Evolutionary conservation across 202 grass and related monocot genomes (phyloP), one percentile per base, ranked within the genome.

Genomic region (Hordeum pubiflorum): DNA sequence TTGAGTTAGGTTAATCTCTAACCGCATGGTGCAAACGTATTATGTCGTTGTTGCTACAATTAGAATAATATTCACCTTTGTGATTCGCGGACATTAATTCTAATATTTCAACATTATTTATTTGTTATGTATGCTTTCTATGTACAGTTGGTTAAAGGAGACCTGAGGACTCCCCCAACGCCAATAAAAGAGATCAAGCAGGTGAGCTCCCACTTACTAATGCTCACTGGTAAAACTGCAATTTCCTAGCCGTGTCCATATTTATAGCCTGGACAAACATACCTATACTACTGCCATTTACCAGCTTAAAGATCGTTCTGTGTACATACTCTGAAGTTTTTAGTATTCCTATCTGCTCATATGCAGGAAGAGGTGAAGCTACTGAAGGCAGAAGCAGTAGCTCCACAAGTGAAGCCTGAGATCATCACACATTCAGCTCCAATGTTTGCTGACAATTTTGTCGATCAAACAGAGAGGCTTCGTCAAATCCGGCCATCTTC

Each of bases 401-500:
- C 58, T 59, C 72, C 61, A 27, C 64, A 26, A 83, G 43, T 69
- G 69, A 91, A 87, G 33, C 75, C 86, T 58, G 80, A 76, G 38
- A 34, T 84, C 57, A 39, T 74, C 39, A 83, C 58, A 46, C 89
- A 87, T 83, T 91, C 87, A 69, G 89, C 87, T 75, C 87, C 92
- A 43, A 61, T 91, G 63, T 77, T 86, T 69, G 31, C 27, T 6
- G 50, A 79, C 34, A 73, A 86, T 69, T 58, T 81, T 26, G 70
- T 21, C 10, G 87, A 94, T 48, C 75, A 87, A 69, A 78, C 80
- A 64, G 89, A 91, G 75, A 88, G 77, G 23, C 66, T 86, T 64
- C 79, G 78, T 76, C 82, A 91, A 81, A 85, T 91, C 86, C 86
- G 83, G 38, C 84, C 92, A 77, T 87, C 89, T 41, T 94, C 89